Evolutionary conservation across 768 basidiomycete species (phyloP), one percentile per base, ranked within the genome.

Genomic region (Hericium rajendrae): DNA sequence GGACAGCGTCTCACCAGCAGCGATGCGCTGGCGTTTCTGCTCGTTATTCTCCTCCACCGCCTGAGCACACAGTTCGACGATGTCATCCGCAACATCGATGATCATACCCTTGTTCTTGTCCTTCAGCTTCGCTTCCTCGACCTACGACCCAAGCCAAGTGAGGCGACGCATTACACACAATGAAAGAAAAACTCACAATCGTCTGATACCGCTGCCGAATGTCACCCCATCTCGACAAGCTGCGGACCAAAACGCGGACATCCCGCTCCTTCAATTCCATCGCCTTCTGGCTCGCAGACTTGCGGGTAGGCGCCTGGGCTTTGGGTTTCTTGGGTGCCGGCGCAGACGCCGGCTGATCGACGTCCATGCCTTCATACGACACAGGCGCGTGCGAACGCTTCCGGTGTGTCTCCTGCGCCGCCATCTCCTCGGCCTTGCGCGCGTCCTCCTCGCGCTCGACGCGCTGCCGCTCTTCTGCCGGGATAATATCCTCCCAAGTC

Each of bases 401-500:
- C 61, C 88, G 74, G 57, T 85, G 58, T 22, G 57, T 77, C 57
- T 89, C 87, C 60, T 84, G 81, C 6, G 85, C 74, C 51, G 74
- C 78, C 57, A 84, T 67, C 59, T 92, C 88, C 64, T 91, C 87
- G 39, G 80, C 81, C 65, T 83, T 84, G 57, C 81, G 77, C 57
- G 85, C 78, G 59, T 86, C 85, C 59, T 91, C 86, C 62, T 94
- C 94, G 28, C 80, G 79, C 59, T 92, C 92, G 48, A 86, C 82
- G 68, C 82, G 85, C 70, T 86, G 84, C 6, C 97, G 86, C 65
- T 93, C 93, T 22, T 94, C 93, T 9, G 88, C 69, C 16, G 97
- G 97, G 64, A 99, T 98, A 71, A 99, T 98, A 60, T 98, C 97
- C 68, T 99, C 97, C 97, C 97, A 99, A 66, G 72, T 92, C 84